Evolutionary conservation across 305 asterid species (phyloP), one percentile per base, ranked within the genome.

Genomic region (Rubia peregrina): DNA sequence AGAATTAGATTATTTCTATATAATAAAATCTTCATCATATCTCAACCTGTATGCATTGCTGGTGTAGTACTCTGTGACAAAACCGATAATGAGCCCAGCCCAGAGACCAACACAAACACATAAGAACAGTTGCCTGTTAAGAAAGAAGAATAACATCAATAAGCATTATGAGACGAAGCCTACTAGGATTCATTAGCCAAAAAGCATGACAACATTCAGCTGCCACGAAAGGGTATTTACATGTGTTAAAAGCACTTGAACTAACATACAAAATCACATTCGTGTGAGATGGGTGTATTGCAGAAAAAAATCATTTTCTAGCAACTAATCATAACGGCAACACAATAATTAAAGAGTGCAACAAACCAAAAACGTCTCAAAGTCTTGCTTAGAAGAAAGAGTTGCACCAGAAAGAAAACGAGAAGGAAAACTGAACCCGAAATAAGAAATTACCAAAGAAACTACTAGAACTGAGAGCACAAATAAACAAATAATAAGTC

Each of bases 1-100:
- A 6, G 38, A 3, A 33, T 33, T 2, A 48, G 9, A 6, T 5
- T 0, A 9, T 6, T 17, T 0, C 6, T 51, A 0, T 0, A 6
- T 21, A 5, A 2, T 8, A 73, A 22, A 76, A 26, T 4, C 13
- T 42, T 40, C 33, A 59, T 43, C 16, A 14, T 17, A 64, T 67
- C 51, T 22, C 75, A 67, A 89, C 96, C 96, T 87, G 85, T 89
- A 89, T 49, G 96, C 95, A 73, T 89, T 89, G 85, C 96, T 89
- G 70, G 96, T 88, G 76, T 82, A 89, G 74, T 89, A 89, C 70
- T 89, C 95, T 0, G 95, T 89, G 72, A 89, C 90, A 24, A 88
- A 89, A 12, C 96, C 96, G 7, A 89, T 89, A 44, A 89, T 81
- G 68, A 89, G 95, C 76, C 96, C 96, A 74, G 96, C 91, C 96